phyloP scores from a whole-genome alignment of 169 alveolate genomes.

The Neospora caninum region DNA sequence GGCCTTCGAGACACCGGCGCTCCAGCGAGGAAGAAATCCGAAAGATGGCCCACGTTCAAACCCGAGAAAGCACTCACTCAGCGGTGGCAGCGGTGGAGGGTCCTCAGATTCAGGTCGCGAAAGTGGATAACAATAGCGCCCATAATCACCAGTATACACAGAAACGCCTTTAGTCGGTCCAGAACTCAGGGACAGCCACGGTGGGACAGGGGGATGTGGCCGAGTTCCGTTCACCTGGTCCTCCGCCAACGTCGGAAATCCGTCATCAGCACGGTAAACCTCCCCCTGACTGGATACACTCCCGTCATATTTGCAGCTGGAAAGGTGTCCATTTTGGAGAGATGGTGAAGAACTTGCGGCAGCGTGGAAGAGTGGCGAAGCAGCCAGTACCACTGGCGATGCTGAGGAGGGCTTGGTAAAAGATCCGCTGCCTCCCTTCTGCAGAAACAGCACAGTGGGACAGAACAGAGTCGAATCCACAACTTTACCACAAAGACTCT shows the following conservation, averaged over 20 bases:
- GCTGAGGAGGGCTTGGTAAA: background rate
- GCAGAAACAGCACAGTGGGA: background rate
- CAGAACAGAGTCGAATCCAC: background rate
- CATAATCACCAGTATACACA: background rate
- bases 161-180: background rate
- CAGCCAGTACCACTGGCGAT: background rate
- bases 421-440: background rate
- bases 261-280: background rate
- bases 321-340: background rate
- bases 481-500: no score
- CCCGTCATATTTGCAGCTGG: background rate
- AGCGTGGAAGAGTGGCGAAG: background rate
- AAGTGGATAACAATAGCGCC: background rate
- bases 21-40: no score
- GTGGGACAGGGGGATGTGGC: background rate
- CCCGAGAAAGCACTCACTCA: background rate
- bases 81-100: background rate
- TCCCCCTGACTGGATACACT: background rate
- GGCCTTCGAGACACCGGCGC: no score
- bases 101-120: background rate
- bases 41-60: background rate
- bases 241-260: background rate
- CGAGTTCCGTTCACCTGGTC: background rate
- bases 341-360: background rate
- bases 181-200: background rate